These are phyloP conservation scores for Plenodomus lindquistii DNA, from an alignment of 2,329 filamentous ascomycete species.

Conservation along the genomic window DNA sequence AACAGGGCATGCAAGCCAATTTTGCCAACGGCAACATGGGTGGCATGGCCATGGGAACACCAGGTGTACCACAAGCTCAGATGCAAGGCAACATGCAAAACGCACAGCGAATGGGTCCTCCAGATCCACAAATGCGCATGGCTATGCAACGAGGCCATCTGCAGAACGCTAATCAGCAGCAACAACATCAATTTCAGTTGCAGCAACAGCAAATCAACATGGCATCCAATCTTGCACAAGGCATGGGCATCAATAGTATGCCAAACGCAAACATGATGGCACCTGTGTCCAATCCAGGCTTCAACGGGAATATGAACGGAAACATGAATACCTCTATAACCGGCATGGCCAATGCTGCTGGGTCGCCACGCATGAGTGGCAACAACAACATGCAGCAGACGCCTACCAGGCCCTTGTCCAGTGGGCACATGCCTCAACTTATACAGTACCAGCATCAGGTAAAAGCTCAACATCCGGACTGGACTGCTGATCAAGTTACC, in stretches of 20 bases:
- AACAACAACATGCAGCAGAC: constrained; percentile 35
- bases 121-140: constrained; percentile 42
- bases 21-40: constrained; percentile 54
- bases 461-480: constrained; percentile 43
- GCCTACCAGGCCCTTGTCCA: constrained; percentile 33
- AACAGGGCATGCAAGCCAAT: constrained; percentile 53
- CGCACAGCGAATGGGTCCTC: constrained; percentile 61
- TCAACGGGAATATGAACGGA: constrained; percentile 41
- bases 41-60: constrained; percentile 58
- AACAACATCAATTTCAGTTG: constrained; percentile 43
- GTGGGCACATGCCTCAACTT: constrained; percentile 40
- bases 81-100: constrained; percentile 63
- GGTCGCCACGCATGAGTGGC: constrained; percentile 41
- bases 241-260: constrained; percentile 39
- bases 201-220: constrained; percentile 46
- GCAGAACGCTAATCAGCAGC: constrained; percentile 21
- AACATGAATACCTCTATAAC: constrained; percentile 38
- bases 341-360: constrained; percentile 39
- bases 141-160: constrained; percentile 44
- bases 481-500: constrained; percentile 38
- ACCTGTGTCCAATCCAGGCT: constrained; percentile 34
- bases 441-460: constrained; percentile 37
- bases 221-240: constrained; percentile 37
- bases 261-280: constrained; percentile 43
- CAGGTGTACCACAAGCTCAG: constrained; percentile 69